A percentile compares a stretch with the other conserved stretches of the same genome.
Conservation (phyloP, 1,284 basidiomycete species). For the Apiotrichum mycotoxinovorans region DNA sequence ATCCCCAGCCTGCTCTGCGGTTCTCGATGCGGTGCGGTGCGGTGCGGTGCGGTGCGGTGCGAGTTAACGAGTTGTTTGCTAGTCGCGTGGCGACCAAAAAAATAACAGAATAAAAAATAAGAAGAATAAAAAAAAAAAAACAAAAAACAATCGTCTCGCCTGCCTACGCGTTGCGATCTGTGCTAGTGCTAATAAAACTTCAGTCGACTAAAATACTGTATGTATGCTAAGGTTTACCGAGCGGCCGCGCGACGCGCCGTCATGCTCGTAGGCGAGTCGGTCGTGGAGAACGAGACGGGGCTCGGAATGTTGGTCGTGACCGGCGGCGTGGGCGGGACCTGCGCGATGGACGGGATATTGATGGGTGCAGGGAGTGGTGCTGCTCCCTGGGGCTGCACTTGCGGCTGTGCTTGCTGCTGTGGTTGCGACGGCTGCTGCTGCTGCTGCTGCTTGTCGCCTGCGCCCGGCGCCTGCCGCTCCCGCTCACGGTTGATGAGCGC, state of each 20-base stretch:
- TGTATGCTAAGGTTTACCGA: no score
- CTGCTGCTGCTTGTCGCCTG: neutral
- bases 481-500: slow-evolving; percentile 63
- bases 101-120: no score
- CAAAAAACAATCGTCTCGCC: no score
- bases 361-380: neutral
- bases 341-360: slow-evolving; percentile 30
- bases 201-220: no score
- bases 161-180: no score
- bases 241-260: neutral
- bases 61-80: no score
- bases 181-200: no score
- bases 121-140: no score
- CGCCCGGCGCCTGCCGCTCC: slow-evolving; percentile 7
- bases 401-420: neutral
- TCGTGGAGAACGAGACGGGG: neutral
- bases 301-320: neutral
- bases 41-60: no score
- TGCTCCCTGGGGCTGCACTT: neutral
- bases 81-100: no score
- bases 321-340: slow-evolving; percentile 38
- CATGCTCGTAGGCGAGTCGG: neutral
- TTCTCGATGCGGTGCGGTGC: no score
- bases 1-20: no score
- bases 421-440: neutral